Conservation (phyloP, 768 basidiomycete genomes). For the Rhodotorula graminis region DNA sequence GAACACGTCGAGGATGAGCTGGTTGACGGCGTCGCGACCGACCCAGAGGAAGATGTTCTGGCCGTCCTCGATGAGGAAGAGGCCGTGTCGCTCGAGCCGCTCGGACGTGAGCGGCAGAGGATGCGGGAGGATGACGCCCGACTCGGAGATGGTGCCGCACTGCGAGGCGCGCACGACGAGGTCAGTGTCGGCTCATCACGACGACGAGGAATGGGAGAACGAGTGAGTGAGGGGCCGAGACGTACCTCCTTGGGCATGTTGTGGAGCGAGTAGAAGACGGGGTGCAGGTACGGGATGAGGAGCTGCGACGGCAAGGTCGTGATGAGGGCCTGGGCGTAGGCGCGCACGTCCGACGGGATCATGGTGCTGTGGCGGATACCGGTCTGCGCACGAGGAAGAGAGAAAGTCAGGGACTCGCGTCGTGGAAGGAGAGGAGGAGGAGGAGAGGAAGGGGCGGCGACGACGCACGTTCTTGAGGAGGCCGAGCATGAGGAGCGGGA, state of each 20-base stretch:
- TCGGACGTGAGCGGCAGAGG: slow-evolving; percentile 90
- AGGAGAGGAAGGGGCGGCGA: too few relatives aligned
- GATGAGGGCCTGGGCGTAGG: slow-evolving; percentile 87
- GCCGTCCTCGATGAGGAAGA: slow-evolving; percentile 94
- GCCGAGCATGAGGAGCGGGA: slow-evolving; percentile 83
- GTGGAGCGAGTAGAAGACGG: slow-evolving; percentile 90
- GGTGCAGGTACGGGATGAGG: slow-evolving; percentile 89
- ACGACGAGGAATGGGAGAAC: background rate
- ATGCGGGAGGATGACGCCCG: slow-evolving; percentile 80
- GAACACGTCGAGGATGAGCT: slow-evolving; percentile 90
- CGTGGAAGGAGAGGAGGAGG: too few relatives aligned
- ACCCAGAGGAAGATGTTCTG: slow-evolving; percentile 98
- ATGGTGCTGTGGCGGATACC: slow-evolving; percentile 92
- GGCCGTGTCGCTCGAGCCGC: slow-evolving; percentile 84
- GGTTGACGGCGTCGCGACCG: slow-evolving; percentile 96
- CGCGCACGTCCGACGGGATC: slow-evolving; percentile 92
- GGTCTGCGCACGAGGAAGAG: slow-evolving; percentile 54
- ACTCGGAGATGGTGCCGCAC: slow-evolving; percentile 86
- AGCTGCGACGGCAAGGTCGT: slow-evolving; percentile 85
- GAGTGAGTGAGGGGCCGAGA: slow-evolving; percentile 6
- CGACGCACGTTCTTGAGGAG: slow-evolving; percentile 80
- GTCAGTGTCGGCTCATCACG: background rate
- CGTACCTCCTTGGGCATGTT: slow-evolving; percentile 87
- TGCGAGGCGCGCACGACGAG: slow-evolving; percentile 46
- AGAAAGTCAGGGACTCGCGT: too few relatives aligned